Evolutionary conservation across 1,139 yeast species (phyloP).

Genomic region (Meyerozyma athensensis): DNA sequence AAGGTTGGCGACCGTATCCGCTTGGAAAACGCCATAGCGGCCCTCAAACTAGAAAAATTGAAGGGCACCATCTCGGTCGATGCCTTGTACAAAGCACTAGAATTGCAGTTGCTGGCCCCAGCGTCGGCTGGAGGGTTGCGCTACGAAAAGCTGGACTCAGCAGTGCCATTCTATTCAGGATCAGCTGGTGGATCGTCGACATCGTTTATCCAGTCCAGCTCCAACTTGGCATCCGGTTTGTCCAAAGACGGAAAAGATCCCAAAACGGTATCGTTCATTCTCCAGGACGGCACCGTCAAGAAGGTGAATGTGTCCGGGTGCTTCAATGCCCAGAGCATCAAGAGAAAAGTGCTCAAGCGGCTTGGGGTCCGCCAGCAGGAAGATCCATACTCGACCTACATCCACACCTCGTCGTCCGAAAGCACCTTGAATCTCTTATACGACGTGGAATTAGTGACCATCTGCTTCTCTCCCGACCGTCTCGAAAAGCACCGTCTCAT

Average conservation of each 20-base stretch:
- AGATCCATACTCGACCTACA: slow-evolving; percentile 38
- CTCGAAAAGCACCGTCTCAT: slow-evolving; percentile 70
- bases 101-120: slow-evolving; percentile 11
- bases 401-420: slow-evolving; percentile 26
- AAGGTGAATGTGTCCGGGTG: slow-evolving; percentile 75
- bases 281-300: slow-evolving; percentile 72
- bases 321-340: slow-evolving; percentile 75
- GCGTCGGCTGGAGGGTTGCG: neutral
- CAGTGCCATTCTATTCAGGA: neutral
- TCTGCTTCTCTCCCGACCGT: slow-evolving; percentile 72
- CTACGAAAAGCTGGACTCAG: neutral
- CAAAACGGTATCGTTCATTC: slow-evolving; percentile 44
- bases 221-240: neutral
- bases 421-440: slow-evolving; percentile 50
- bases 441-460: slow-evolving; percentile 78
- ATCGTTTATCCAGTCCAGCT: neutral
- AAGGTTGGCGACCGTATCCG: slow-evolving; percentile 81
- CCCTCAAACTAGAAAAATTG: slow-evolving; percentile 36
- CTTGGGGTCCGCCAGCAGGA: slow-evolving; percentile 45
- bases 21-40: slow-evolving; percentile 50
- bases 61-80: slow-evolving; percentile 27
- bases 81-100: slow-evolving; percentile 24
- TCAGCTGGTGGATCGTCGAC: neutral
- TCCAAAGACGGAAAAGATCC: slow-evolving; percentile 34
- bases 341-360: slow-evolving; percentile 62